These are phyloP conservation scores for Dothiorella sarmentorum DNA, from an alignment of 2,329 filamentous ascomycete species.

Conservation along the genomic window DNA sequence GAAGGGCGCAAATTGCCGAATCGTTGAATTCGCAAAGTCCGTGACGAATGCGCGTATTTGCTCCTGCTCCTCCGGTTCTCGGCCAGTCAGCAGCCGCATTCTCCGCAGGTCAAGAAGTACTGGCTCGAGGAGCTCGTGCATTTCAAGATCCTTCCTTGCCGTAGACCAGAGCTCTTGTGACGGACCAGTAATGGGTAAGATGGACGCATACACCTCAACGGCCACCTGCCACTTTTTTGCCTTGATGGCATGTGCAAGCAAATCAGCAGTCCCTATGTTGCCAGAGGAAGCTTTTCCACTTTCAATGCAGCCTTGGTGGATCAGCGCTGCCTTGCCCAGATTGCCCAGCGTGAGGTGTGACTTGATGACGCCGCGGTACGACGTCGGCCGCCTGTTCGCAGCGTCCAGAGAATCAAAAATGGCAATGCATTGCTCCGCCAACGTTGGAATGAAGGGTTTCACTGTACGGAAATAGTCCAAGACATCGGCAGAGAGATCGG, in stretches of 20 bases:
- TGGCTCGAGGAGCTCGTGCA: background rate
- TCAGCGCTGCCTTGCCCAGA: slow-evolving; percentile 34
- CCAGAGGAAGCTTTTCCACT: background rate
- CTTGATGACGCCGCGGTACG: slow-evolving; percentile 45
- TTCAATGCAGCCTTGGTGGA: slow-evolving; percentile 41
- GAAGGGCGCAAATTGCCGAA: background rate
- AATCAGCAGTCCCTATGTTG: slow-evolving; percentile 29
- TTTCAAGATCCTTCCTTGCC: background rate
- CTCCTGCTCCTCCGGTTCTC: background rate
- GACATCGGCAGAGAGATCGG: slow-evolving; percentile 24
- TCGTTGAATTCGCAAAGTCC: background rate
- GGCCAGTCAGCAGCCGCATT: background rate
- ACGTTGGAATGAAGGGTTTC: background rate
- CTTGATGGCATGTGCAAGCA: slow-evolving; percentile 30
- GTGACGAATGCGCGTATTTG: background rate
- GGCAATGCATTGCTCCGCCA: slow-evolving; percentile 17
- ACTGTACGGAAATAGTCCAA: slow-evolving; percentile 29
- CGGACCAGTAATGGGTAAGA: background rate
- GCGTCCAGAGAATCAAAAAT: slow-evolving; percentile 45
- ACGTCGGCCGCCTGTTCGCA: slow-evolving; percentile 36
- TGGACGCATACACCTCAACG: slow-evolving; percentile 19
- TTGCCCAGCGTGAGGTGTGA: slow-evolving; percentile 44
- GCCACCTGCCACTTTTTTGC: slow-evolving; percentile 36
- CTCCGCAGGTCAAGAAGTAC: background rate
- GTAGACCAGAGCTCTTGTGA: background rate